Conservation (phyloP, 2,329 filamentous ascomycete genomes). For the Aspergillus sergii region DNA sequence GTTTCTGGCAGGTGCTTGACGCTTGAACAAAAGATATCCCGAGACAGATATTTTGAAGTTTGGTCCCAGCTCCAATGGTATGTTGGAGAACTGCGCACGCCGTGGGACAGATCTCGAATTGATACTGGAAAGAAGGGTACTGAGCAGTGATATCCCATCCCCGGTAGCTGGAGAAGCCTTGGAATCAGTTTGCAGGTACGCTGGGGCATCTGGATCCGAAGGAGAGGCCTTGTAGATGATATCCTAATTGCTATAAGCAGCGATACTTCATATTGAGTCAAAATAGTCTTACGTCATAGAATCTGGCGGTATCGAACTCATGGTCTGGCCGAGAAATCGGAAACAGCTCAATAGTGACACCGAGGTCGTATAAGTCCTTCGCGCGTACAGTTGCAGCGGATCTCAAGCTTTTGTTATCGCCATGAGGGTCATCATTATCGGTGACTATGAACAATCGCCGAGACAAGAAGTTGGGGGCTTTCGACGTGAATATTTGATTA, state of each 20-base stretch:
- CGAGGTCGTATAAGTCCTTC: conserved; percentile 92
- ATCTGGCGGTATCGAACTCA: conserved; percentile 78
- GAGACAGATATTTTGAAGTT: conserved; percentile 86
- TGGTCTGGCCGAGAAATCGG: conserved; percentile 74
- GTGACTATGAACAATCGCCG: conserved; percentile 93
- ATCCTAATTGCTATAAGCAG: conserved; percentile 58
- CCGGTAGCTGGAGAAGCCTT: conserved; percentile 65
- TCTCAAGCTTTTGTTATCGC: conserved; percentile 69
- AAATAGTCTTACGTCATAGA: conserved; percentile 78
- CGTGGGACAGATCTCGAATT: conserved; percentile 88
- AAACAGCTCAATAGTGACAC: conserved; percentile 89
- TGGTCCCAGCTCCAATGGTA: conserved; percentile 86
- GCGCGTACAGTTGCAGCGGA: conserved; percentile 82
- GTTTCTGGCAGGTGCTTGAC: conserved; percentile 76
- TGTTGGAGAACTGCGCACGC: conserved; percentile 79
- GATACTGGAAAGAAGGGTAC: conserved; percentile 80
- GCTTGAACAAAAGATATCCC: conserved; percentile 86
- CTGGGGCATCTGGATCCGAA: conserved; percentile 68
- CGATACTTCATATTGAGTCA: neutral
- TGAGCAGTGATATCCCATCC: conserved; percentile 77
- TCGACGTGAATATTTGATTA: conserved; percentile 95
- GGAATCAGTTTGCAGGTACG: conserved; percentile 53
- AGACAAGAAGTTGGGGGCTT: conserved; percentile 90
- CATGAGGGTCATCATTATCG: conserved; percentile 86
- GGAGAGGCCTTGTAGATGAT: conserved; percentile 82